A percentile compares a stretch with the other conserved stretches of the same genome.
These are phyloP conservation scores for Boeremia exigua DNA, from an alignment of 2,329 filamentous ascomycete genomes.

Conservation along the genomic window DNA sequence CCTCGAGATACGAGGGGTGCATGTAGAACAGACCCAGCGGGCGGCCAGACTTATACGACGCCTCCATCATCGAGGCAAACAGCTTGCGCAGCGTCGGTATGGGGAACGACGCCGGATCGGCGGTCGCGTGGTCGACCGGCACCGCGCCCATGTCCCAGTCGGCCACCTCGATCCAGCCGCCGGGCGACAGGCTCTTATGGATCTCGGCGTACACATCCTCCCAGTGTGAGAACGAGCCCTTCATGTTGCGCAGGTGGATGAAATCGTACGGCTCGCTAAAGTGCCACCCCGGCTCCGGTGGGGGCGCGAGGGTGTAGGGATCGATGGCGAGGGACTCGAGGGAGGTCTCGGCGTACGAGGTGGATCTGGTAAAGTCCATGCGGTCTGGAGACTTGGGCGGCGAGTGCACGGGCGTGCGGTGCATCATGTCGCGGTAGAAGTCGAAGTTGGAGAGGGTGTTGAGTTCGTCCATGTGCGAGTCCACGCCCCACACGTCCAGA, in stretches of 20 bases:
- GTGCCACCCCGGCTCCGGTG: conserved; percentile 50
- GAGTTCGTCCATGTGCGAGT: conserved; percentile 36
- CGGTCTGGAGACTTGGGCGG: conserved; percentile 15
- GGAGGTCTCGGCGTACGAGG: conserved; percentile 23
- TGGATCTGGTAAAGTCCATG: conserved; percentile 2
- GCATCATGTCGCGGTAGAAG: conserved; percentile 31
- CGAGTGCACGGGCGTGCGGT: conserved; percentile 28
- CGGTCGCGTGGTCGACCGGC: conserved; percentile 10
- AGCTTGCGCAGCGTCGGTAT: conserved; percentile 38
- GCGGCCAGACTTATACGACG: conserved; percentile 49
- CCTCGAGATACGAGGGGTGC: conserved; percentile 46
- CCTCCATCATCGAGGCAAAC: conserved; percentile 41
- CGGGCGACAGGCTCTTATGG: conserved; percentile 53
- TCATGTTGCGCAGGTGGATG: conserved; percentile 57
- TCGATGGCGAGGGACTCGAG: conserved; percentile 32
- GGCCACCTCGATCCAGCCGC: conserved; percentile 56
- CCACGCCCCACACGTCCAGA: conserved; percentile 43
- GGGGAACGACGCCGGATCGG: conserved; percentile 16
- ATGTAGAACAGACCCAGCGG: conserved; percentile 54
- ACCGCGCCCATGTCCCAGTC: conserved; percentile 47
- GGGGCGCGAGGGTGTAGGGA: conserved; percentile 26
- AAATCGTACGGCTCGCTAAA: conserved; percentile 58
- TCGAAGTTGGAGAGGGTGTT: conserved; percentile 29
- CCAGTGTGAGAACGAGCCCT: conserved; percentile 57
- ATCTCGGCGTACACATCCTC: conserved; percentile 53